Evolutionary conservation across 2,329 filamentous ascomycete species (phyloP).

Genomic region (Anthostomella pinea): DNA sequence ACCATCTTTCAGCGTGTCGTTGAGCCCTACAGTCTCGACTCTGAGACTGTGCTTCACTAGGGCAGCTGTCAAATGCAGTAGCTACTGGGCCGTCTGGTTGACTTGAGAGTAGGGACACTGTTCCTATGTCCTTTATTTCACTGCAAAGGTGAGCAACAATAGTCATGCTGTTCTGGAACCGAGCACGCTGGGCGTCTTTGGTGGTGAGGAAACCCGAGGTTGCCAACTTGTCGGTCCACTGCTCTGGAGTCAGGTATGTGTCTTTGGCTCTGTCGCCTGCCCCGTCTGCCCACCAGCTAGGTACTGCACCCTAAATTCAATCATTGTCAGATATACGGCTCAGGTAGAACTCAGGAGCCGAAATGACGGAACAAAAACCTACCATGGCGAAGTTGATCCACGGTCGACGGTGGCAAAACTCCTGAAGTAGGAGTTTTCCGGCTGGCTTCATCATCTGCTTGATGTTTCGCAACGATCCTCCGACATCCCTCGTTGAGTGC

Average conservation of each 20-base stretch:
- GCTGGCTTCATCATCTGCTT: constrained; percentile 20
- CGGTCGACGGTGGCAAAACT: constrained; percentile 9
- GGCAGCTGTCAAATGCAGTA: neutral
- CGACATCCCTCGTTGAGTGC: constrained; percentile 4
- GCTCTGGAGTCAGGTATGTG: constrained; percentile 13
- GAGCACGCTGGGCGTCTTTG: constrained; percentile 1
- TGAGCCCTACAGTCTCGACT: constrained; percentile 2
- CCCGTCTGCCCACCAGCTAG: constrained; percentile 20
- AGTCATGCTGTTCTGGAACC: constrained; percentile 9
- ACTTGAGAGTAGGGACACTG: constrained; percentile 5
- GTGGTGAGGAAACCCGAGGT: constrained; percentile 9
- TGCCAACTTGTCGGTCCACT: constrained; percentile 12
- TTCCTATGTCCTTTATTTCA: neutral
- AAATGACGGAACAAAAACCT: too few species aligned
- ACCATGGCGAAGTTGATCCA: constrained; percentile 17
- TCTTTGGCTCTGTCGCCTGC: constrained; percentile 11
- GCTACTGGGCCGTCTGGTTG: constrained; percentile 5
- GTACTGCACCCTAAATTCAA: too few species aligned
- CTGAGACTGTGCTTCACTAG: neutral
- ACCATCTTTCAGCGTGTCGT: constrained; percentile 2
- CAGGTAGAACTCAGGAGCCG: too few species aligned
- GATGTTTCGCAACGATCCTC: constrained; percentile 17
- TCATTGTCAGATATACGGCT: too few species aligned
- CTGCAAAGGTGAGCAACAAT: constrained; percentile 6
- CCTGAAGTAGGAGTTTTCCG: constrained; percentile 20